A percentile compares a stretch with the other conserved stretches of the same genome.
Conservation (phyloP, 2,329 filamentous ascomycete species). For the Lachnellula arida region DNA sequence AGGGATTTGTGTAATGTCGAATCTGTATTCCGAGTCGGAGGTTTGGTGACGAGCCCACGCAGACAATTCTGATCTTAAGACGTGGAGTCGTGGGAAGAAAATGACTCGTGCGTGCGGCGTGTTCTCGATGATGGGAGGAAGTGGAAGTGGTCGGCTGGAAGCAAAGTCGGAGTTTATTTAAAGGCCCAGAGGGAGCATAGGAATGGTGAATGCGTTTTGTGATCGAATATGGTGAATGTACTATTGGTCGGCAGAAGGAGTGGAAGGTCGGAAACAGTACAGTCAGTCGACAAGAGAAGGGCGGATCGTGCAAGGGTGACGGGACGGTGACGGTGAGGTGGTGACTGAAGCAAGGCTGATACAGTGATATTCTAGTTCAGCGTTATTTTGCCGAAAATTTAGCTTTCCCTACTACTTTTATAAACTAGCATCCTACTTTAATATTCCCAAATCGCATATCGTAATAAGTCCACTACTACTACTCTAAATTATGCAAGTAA, state of each 20-base stretch:
- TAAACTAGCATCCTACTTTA: fast-evolving
- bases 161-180: background rate
- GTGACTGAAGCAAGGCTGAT: background rate
- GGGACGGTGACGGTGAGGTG: background rate
- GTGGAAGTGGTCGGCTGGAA: background rate
- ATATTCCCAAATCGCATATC: too few relatives aligned
- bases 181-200: background rate
- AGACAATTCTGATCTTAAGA: background rate
- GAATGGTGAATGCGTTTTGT: background rate
- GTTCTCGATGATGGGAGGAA: background rate
- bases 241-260: background rate
- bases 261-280: background rate
- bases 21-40: background rate
- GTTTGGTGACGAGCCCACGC: background rate
- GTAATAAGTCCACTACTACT: too few relatives aligned
- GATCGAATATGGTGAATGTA: background rate
- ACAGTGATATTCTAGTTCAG: too few relatives aligned
- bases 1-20: background rate
- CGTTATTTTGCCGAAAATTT: too few relatives aligned
- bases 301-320: background rate
- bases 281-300: background rate
- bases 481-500: too few relatives aligned
- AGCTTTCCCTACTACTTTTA: too few relatives aligned
- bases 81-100: background rate
- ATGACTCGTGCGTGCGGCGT: background rate